Percentiles rank a stretch among this genome's conserved stretches.
phyloP scores from a whole-genome alignment of 495 filamentous ascomycete species.

The Thozetella sp. region DNA sequence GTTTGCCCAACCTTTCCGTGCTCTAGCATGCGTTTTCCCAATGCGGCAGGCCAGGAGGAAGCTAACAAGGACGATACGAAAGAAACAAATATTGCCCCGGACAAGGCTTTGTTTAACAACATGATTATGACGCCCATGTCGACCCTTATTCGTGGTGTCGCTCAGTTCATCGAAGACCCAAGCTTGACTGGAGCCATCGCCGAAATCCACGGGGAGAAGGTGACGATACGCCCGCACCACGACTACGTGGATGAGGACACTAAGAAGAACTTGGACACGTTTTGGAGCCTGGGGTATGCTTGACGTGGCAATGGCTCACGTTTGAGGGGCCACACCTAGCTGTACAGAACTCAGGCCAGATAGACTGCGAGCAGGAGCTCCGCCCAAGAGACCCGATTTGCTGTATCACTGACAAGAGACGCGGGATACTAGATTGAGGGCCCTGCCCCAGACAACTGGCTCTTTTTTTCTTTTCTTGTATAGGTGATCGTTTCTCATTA shows the following conservation, averaged over 20 bases:
- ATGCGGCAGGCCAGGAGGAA: too few relatives aligned
- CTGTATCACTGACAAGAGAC: too few relatives aligned
- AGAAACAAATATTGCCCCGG: conserved; percentile 52
- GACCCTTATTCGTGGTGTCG: conserved; percentile 46
- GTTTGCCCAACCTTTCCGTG: not conserved
- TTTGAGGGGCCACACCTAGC: too few relatives aligned
- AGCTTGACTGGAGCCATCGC: conserved; percentile 46
- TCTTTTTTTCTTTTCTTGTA: too few relatives aligned
- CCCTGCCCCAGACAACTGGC: too few relatives aligned
- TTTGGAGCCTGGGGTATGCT: conserved; percentile 46
- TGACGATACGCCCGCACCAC: conserved; percentile 48
- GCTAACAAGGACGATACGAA: not conserved
- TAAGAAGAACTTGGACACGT: conserved; percentile 47
- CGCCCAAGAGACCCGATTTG: too few relatives aligned
- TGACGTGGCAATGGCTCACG: too few relatives aligned
- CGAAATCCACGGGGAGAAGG: conserved; percentile 56
- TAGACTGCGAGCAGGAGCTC: too few relatives aligned
- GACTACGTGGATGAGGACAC: conserved; percentile 55
- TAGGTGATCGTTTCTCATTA: too few relatives aligned
- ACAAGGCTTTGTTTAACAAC: conserved; percentile 41
- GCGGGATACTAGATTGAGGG: too few relatives aligned
- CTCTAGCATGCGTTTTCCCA: too few relatives aligned
- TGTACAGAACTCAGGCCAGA: too few relatives aligned
- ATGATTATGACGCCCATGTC: conserved; percentile 58
- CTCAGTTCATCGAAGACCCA: conserved; percentile 38